Conservation (phyloP, 345 rosid species). For the Tarenaya hassleriana region DNA sequence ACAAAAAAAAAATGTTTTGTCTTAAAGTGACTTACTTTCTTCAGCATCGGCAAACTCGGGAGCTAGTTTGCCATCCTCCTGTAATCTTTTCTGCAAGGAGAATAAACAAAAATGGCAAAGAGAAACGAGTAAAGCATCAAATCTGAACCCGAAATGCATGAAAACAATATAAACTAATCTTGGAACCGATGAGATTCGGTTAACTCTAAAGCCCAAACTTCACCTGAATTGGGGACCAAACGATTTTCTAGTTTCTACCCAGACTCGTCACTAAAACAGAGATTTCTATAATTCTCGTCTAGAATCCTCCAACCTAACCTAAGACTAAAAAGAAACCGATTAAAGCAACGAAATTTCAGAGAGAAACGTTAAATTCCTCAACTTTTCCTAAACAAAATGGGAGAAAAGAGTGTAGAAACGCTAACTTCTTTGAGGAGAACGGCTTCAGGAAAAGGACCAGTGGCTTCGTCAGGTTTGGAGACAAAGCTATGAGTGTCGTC, state of each 20-base stretch:
- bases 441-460: slow-evolving; percentile 83
- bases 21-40: slow-evolving; percentile 44
- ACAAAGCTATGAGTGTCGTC: slow-evolving; percentile 54
- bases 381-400: background rate
- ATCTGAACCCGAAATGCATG: background rate
- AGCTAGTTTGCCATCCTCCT: slow-evolving; percentile 66
- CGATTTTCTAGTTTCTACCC: no score
- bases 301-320: no score
- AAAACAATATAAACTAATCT: no score
- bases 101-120: background rate
- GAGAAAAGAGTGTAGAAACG: background rate
- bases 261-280: no score
- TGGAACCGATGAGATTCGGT: no score
- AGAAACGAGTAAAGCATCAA: slow-evolving; percentile 7
- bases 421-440: slow-evolving; percentile 72
- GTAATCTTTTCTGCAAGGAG: slow-evolving; percentile 64
- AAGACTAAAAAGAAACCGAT: no score
- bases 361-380: background rate
- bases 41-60: slow-evolving; percentile 89
- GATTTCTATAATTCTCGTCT: no score
- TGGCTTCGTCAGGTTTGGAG: slow-evolving; percentile 50
- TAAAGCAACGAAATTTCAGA: background rate
- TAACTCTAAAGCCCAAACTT: background rate
- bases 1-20: background rate
- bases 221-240: no score